Evolutionary conservation across 2,329 filamentous ascomycete genomes (phyloP).

Genomic region (Chaetomiaceae sp.): DNA sequence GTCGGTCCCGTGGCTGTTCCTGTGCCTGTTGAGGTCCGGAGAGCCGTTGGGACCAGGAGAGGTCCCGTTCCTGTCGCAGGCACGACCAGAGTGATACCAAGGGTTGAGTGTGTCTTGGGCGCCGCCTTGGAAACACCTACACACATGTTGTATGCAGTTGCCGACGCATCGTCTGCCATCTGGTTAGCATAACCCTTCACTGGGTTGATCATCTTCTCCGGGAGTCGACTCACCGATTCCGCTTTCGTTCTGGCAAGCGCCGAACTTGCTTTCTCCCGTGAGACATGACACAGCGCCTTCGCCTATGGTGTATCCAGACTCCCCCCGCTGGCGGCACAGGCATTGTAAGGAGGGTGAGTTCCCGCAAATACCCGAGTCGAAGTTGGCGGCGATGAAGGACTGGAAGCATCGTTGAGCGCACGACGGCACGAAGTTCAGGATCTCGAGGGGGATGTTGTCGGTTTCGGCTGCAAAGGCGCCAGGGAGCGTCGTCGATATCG

Average conservation of each 20-base stretch:
- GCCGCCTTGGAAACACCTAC: conserved; percentile 43
- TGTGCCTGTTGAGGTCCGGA: conserved; percentile 14
- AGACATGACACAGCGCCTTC: conserved; percentile 67
- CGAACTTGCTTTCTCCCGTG: conserved; percentile 45
- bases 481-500: conserved; percentile 31
- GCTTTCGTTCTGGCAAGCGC: conserved; percentile 48
- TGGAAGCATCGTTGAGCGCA: conserved; percentile 59
- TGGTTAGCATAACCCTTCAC: conserved; percentile 13
- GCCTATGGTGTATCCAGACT: conserved; percentile 62
- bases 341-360: conserved; percentile 52
- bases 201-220: no score
- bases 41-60: conserved; percentile 28
- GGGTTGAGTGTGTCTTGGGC: conserved; percentile 52
- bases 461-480: conserved; percentile 26
- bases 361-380: conserved; percentile 45
- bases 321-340: conserved; percentile 57
- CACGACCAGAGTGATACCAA: conserved; percentile 52
- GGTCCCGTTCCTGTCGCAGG: conserved; percentile 32
- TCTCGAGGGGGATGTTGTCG: conserved; percentile 33
- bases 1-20: conserved; percentile 5
- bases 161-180: conserved; percentile 36
- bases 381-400: conserved; percentile 59
- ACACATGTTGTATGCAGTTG: conserved; percentile 57
- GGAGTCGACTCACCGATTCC: conserved; percentile 32
- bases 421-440: conserved; percentile 45